phyloP scores from a whole-genome alignment of 2,329 filamentous ascomycete genomes.

The Diaporthe citriasiana region DNA sequence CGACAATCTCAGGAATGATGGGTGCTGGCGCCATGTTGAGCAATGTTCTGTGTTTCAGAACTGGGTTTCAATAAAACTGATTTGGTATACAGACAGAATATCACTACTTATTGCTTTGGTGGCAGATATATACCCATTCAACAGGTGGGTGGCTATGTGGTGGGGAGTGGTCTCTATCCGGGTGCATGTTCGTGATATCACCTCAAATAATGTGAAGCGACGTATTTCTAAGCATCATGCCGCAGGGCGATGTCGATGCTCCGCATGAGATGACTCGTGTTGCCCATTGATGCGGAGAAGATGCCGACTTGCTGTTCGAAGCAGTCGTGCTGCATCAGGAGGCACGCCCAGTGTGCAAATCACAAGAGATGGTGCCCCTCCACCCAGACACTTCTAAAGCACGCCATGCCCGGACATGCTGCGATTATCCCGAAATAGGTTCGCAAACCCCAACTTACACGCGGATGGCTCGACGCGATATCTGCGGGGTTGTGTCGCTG shows the following conservation, averaged over 20 bases:
- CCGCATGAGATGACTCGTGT: constrained; percentile 25
- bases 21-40: constrained; percentile 65
- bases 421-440: constrained; percentile 32
- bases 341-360: constrained; percentile 32
- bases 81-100: no score
- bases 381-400: constrained; percentile 22
- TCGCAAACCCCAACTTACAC: constrained; percentile 14
- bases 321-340: constrained; percentile 29
- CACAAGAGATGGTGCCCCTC: constrained; percentile 33
- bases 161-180: background rate
- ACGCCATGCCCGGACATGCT: constrained; percentile 37
- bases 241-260: constrained; percentile 12
- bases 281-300: constrained; percentile 32
- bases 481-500: constrained; percentile 37
- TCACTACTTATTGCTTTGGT: background rate
- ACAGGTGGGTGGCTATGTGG: no score
- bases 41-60: background rate
- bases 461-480: constrained; percentile 20
- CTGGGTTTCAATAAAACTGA: background rate
- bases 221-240: constrained; percentile 41
- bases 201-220: constrained; percentile 18
- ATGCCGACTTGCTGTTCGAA: constrained; percentile 13
- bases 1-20: constrained; percentile 73
- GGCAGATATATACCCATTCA: constrained; percentile 29
- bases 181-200: background rate